Percentiles rank a stretch among this genome's conserved stretches.
Evolutionary conservation across 139 green algal species (phyloP).

Genomic region (Edaphochlamys debaryana): DNA sequence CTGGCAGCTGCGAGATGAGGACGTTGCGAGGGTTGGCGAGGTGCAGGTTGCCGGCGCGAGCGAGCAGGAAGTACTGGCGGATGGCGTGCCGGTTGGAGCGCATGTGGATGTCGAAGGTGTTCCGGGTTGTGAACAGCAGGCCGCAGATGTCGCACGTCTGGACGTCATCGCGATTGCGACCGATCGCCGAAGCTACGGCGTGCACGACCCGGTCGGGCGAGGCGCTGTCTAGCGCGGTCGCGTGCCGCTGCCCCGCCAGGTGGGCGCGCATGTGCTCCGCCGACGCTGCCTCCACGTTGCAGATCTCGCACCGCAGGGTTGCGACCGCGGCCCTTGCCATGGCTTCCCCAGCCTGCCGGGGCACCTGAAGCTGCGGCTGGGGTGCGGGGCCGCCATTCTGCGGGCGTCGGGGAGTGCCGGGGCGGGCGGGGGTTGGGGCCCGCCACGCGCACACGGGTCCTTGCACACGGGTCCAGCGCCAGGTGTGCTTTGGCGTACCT

Average conservation of each 20-base stretch:
- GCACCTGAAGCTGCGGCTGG: not conserved
- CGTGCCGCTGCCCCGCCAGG: not conserved
- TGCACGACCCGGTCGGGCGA: not conserved
- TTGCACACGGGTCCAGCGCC: not conserved
- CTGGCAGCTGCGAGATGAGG: not conserved
- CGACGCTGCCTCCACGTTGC: not conserved
- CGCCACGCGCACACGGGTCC: not conserved
- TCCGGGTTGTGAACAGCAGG: not conserved
- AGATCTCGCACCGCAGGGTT: slow-evolving; percentile 7
- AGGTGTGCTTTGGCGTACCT: not conserved
- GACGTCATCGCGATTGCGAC: not conserved
- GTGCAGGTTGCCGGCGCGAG: too few species aligned
- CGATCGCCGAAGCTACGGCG: not conserved
- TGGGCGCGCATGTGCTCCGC: not conserved
- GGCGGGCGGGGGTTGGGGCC: too few species aligned
- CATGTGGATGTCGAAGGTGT: not conserved
- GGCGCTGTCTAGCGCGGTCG: not conserved
- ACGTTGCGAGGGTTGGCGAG: not conserved
- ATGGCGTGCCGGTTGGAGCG: not conserved
- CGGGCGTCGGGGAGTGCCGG: not conserved
- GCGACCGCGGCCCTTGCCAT: not conserved
- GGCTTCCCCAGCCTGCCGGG: too few species aligned
- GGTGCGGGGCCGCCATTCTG: too few species aligned
- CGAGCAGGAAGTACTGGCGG: not conserved
- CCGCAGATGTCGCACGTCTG: not conserved